phyloP scores from a whole-genome alignment of 1,284 basidiomycete species.

The Naganishia albida region DNA sequence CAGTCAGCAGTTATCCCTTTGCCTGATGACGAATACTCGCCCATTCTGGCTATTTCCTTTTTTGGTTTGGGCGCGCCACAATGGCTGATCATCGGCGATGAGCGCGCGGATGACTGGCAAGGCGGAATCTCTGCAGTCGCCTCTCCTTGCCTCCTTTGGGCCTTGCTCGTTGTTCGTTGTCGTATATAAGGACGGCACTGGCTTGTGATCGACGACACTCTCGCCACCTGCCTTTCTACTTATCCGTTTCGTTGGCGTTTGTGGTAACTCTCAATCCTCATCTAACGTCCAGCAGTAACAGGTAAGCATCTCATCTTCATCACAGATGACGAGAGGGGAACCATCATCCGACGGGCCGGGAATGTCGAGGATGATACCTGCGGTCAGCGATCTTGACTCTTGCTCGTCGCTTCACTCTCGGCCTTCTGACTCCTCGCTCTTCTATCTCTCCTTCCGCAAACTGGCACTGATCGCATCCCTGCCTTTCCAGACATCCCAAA shows the following conservation, averaged over 20 bases:
- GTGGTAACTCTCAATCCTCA: background rate
- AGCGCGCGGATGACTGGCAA: conserved; percentile 14
- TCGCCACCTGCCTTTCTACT: too few species aligned
- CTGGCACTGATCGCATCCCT: background rate
- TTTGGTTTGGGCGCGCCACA: background rate
- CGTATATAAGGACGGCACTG: background rate
- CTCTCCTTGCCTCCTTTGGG: conserved; percentile 2
- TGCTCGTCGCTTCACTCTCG: too few species aligned
- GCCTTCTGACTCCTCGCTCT: background rate
- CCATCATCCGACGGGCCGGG: background rate
- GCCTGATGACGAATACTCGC: background rate
- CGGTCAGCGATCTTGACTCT: too few species aligned
- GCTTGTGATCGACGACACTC: background rate
- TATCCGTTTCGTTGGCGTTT: background rate
- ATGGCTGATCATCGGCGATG: conserved; percentile 16
- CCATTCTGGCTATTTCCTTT: conserved; percentile 10
- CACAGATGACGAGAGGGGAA: background rate
- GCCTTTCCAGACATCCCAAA: background rate
- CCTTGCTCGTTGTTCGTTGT: background rate
- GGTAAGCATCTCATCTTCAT: background rate
- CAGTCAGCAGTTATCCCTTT: background rate
- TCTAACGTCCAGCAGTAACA: background rate
- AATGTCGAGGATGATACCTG: background rate
- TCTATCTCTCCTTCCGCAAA: background rate
- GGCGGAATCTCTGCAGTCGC: conserved; percentile 10